Conservation (phyloP, 192 early-diverging fungal species). For the Coemansia sp. region DNA sequence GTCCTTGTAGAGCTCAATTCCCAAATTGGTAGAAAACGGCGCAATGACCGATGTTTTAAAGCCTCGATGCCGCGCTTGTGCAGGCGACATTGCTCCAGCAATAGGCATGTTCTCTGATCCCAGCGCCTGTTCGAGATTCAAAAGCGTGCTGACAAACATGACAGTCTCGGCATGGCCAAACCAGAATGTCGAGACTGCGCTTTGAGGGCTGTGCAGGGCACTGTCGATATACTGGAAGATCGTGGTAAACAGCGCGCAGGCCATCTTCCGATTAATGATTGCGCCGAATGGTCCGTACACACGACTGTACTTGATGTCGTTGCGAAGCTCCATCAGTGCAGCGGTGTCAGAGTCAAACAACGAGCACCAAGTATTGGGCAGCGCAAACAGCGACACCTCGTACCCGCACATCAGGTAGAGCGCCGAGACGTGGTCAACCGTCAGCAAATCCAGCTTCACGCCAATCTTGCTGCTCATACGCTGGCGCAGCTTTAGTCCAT, state of each 20-base stretch:
- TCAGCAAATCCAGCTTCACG: neutral
- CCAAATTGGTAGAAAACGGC: constrained; percentile 39
- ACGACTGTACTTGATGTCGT: constrained; percentile 38
- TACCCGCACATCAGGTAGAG: constrained; percentile 38
- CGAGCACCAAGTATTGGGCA: constrained; percentile 27
- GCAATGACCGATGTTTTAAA: constrained; percentile 23
- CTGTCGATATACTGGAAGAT: constrained; percentile 16
- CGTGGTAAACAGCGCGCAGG: constrained; percentile 28
- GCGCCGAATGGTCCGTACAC: constrained; percentile 34
- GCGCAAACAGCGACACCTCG: constrained; percentile 23
- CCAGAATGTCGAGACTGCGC: constrained; percentile 28
- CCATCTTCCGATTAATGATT: constrained; percentile 24
- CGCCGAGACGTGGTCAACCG: constrained; percentile 6
- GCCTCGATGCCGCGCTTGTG: constrained; percentile 7
- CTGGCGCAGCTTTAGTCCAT: constrained; percentile 4
- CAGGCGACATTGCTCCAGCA: constrained; percentile 23
- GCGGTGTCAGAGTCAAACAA: constrained; percentile 20
- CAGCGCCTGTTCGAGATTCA: constrained; percentile 22
- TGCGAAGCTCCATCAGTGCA: constrained; percentile 32
- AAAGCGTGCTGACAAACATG: constrained; percentile 37
- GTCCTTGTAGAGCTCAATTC: constrained; percentile 30
- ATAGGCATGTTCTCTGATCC: constrained; percentile 15
- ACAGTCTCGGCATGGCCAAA: constrained; percentile 48
- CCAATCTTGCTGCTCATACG: neutral
- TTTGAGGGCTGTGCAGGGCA: neutral